Evolutionary conservation across 1,284 basidiomycete genomes (phyloP), one percentile per base, ranked within the genome.

Genomic region (Wolfiporia cocos): DNA sequence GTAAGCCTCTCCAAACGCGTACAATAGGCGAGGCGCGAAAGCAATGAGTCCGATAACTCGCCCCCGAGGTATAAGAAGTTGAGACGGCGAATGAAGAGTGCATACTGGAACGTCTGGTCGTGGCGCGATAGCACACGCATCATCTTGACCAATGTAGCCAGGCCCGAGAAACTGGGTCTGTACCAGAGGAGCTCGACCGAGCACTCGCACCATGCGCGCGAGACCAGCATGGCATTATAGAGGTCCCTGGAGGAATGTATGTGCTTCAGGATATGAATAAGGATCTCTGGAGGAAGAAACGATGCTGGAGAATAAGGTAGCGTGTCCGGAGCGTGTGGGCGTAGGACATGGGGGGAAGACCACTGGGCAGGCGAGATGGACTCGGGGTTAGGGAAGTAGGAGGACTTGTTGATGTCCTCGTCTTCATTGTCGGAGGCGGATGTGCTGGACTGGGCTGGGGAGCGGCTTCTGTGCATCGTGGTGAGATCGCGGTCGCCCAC

Each of bases 131-230:
- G 68, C 29, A 86, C 68, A 39, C 72, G 67, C 55, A 92, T 76
- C 76, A 92, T 84, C 64, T 86, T 86, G 60, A 83, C 74, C 39
- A 95, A 75, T 33, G 84, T 84, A 39, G 75, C 70, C 45, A 82
- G 73, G 47, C 78, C 78, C 42, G 78, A 71, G 58, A 95, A 83
- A 42, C 74, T 72, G 14, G 95, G 94, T 54, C 91, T 87, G 63
- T 94, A 87, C 95, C 95, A 99, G 17, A 99, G 74, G 15, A 98
- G 74, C 62, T 97, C 92, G 41, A 95, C 92, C 6, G 92, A 85
- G 63, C 92, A 95, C 56, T 94, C 83, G 69, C 93, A 97, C 94
- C 96, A 99, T 11, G 83, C 74, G 44, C 90, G 83, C 28, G 86
- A 93, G 24, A 98, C 94, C 42, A 87, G 78, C 44, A 96, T 73